Base-by-base conservation (phyloP, 345 rosid genomes). In the Cardamine resedifolia region DNA sequence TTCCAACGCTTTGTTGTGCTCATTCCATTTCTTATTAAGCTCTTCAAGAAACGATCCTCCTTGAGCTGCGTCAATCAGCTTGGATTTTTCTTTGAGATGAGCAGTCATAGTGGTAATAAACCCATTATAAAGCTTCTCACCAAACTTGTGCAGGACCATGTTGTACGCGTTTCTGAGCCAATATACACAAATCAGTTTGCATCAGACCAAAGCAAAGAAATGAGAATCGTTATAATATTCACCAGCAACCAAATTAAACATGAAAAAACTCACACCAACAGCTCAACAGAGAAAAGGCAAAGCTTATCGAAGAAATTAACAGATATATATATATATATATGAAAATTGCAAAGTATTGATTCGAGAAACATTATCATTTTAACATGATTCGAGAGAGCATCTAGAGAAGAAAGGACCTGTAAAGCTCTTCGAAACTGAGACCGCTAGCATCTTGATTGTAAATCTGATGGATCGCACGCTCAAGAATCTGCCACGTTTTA, bases 371-470 rank as follows among this genome's bases (percentile, higher is more conserved):
- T 10, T 10, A 63, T 18, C 56, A 55, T 39, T 62, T 52, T 48
- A 27, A 36, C 2, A 70, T 12, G 73, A 44, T 55, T 51, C 19
- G 45, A 44, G 30, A 53, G 49, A 70, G 15, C 30, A 39, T 10
- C 10, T 18, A 31, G 28, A 30, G 23, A 24, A 16, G 20, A 33
- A 28, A 4, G 34, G 18, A 95, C 98, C 99, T 90, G 75, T 95
- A 95, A 52, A 95, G 98, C 84, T 95, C 98, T 78, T 95, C 99
- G 68, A 95, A 95, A 36, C 96, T 91, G 70, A 95, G 98, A 55
- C 97, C 97, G 62, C 97, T 91, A 48, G 99, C 98, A 60, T 95
- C 93, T 70, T 95, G 99, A 81, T 95, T 95, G 80, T 95, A 95
- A 90, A 95, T 95, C 88, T 91, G 96, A 53, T 87, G 96, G 67